Conservation (phyloP, 116 monocot species). For the Papilionanthe hybrid region DNA sequence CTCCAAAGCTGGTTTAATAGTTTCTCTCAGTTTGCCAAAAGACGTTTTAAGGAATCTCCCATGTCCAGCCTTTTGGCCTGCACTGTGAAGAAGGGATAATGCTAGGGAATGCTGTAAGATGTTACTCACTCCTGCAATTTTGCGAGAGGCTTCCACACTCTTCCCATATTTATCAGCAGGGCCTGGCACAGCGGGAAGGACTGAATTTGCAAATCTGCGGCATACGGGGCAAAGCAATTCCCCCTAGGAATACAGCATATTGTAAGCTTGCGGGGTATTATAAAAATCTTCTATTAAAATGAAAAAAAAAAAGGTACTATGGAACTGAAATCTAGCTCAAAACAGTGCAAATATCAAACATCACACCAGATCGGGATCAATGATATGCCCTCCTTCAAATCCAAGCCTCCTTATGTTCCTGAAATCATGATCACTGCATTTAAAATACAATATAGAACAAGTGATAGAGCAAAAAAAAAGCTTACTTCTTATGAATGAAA, state of each 20-base stretch:
- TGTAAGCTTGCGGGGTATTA: background rate
- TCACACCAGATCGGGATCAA: constrained; percentile 73
- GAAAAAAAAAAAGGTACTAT: background rate
- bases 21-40: constrained; percentile 29
- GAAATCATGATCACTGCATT: constrained; percentile 9
- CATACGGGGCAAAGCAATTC: constrained; percentile 95
- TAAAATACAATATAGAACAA: background rate
- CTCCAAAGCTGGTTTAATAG: constrained; percentile 35
- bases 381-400: constrained; percentile 77
- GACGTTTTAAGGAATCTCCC: constrained; percentile 28
- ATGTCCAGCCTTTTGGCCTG: constrained; percentile 46
- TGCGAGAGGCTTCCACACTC: background rate
- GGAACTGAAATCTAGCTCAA: constrained; percentile 10
- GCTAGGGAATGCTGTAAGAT: constrained; percentile 35
- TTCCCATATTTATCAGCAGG: constrained; percentile 13
- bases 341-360: background rate
- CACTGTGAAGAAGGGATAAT: constrained; percentile 57
- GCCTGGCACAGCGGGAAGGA: constrained; percentile 42
- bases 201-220: constrained; percentile 86
- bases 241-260: constrained; percentile 43
- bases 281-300: background rate
- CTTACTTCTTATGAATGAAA: background rate
- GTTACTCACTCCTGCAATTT: constrained; percentile 4
- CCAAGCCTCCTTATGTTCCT: constrained; percentile 58
- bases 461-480: background rate